These are phyloP conservation scores for Neofusicoccum umdonicola DNA, from an alignment of 2,329 filamentous ascomycete genomes.

Conservation along the genomic window DNA sequence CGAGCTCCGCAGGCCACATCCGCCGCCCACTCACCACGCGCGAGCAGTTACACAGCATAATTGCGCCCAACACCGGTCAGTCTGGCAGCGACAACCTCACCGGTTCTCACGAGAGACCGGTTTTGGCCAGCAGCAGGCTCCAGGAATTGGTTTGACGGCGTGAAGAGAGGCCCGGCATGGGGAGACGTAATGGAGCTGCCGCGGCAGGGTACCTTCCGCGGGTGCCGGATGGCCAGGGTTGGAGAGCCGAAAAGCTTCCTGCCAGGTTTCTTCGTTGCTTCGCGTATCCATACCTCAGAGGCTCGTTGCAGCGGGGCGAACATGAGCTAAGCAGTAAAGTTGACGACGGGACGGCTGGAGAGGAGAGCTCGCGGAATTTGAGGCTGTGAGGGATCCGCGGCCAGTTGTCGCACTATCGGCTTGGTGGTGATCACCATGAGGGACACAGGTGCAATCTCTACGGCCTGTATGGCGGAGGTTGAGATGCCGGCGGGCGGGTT, in stretches of 20 bases:
- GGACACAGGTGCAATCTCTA: background rate
- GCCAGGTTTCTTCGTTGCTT: background rate
- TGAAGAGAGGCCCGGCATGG: background rate
- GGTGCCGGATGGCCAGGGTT: background rate
- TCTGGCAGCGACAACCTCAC: background rate
- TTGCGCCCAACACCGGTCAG: slow-evolving; percentile 1
- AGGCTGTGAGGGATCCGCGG: slow-evolving; percentile 6
- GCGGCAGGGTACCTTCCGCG: background rate
- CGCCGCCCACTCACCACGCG: background rate
- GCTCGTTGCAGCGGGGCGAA: background rate
- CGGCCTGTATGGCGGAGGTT: background rate
- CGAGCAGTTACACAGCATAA: slow-evolving; percentile 2
- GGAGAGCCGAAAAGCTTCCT: background rate
- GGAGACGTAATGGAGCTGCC: background rate
- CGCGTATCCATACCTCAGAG: background rate
- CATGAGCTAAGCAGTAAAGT: slow-evolving; percentile 8
- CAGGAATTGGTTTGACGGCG: background rate
- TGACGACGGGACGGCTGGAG: background rate
- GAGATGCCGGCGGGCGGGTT: background rate
- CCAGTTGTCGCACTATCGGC: slow-evolving; percentile 5
- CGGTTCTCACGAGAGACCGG: background rate
- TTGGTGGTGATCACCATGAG: slow-evolving; percentile 2
- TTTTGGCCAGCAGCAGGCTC: background rate
- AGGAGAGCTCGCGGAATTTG: background rate
- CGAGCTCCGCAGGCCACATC: background rate